Evolutionary conservation across 2,329 filamentous ascomycete species (phyloP).

Genomic region (Tolypocladium tropicale): DNA sequence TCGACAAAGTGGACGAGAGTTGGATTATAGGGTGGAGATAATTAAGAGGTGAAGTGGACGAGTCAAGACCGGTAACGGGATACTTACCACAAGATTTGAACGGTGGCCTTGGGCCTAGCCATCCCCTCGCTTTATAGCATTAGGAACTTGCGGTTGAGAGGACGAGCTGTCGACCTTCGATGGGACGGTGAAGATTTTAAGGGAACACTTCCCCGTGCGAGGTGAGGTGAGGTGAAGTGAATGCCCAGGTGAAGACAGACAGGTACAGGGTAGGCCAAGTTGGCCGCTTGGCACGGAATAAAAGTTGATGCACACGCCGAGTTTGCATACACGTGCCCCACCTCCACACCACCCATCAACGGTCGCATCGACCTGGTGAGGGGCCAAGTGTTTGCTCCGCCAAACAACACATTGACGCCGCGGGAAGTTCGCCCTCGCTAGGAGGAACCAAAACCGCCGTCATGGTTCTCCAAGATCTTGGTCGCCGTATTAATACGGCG

Average conservation of each 20-base stretch:
- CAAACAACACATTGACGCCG: background rate
- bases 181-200: no score
- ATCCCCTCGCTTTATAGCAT: no score
- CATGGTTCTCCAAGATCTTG: slow-evolving; percentile 99
- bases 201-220: no score
- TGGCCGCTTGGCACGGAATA: background rate
- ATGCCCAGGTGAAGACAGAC: no score
- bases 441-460: slow-evolving; percentile 4
- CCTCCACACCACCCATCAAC: background rate
- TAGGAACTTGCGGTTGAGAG: no score
- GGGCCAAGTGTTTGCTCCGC: background rate
- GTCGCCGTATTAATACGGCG: slow-evolving; percentile 95
- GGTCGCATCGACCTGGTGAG: background rate
- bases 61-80: no score
- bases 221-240: background rate
- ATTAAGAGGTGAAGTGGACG: no score
- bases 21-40: no score
- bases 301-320: background rate
- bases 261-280: background rate
- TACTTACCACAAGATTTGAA: no score
- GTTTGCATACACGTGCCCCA: background rate
- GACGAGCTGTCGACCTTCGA: no score
- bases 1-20: no score
- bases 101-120: no score
- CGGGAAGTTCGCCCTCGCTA: background rate